Percentiles rank a stretch among this genome's conserved stretches.
phyloP scores from a whole-genome alignment of 495 filamentous ascomycete species.

The Xanthoparmelia taractica region DNA sequence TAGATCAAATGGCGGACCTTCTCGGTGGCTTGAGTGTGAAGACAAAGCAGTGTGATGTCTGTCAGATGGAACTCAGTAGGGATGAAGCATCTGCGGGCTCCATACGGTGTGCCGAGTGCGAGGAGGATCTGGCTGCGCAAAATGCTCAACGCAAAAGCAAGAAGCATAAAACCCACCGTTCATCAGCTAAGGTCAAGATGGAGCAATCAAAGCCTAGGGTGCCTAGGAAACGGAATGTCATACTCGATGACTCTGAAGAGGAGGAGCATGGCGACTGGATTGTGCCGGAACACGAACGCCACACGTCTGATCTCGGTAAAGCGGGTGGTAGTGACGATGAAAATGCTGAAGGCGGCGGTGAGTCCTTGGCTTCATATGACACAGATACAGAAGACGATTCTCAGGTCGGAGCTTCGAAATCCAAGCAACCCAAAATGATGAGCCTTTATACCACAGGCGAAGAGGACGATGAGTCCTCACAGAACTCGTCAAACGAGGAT shows the following conservation, averaged over 20 bases:
- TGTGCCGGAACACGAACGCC: slow-evolving; percentile 55
- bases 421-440: slow-evolving; percentile 21
- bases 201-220: slow-evolving; percentile 35
- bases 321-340: slow-evolving; percentile 79
- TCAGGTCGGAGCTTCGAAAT: slow-evolving; percentile 11
- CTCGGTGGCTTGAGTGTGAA: slow-evolving; percentile 76
- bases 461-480: slow-evolving; percentile 21
- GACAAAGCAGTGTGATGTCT: slow-evolving; percentile 82
- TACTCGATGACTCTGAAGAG: slow-evolving; percentile 61
- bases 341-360: slow-evolving; percentile 74
- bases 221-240: slow-evolving; percentile 43
- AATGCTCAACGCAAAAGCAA: slow-evolving; percentile 42
- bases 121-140: slow-evolving; percentile 48
- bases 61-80: slow-evolving; percentile 59
- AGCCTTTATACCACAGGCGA: slow-evolving; percentile 30
- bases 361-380: slow-evolving; percentile 63
- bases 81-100: slow-evolving; percentile 50
- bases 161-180: slow-evolving; percentile 39
- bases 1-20: slow-evolving; percentile 79
- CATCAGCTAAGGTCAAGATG: slow-evolving; percentile 23
- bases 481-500: slow-evolving; percentile 34
- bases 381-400: slow-evolving; percentile 45
- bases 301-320: slow-evolving; percentile 54
- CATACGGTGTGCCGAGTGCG: slow-evolving; percentile 65
- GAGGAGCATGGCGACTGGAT: slow-evolving; percentile 71